Evolutionary conservation across 129 eudicot species (phyloP), one percentile per base, ranked within the genome.

Genomic region (Logfia minima): DNA sequence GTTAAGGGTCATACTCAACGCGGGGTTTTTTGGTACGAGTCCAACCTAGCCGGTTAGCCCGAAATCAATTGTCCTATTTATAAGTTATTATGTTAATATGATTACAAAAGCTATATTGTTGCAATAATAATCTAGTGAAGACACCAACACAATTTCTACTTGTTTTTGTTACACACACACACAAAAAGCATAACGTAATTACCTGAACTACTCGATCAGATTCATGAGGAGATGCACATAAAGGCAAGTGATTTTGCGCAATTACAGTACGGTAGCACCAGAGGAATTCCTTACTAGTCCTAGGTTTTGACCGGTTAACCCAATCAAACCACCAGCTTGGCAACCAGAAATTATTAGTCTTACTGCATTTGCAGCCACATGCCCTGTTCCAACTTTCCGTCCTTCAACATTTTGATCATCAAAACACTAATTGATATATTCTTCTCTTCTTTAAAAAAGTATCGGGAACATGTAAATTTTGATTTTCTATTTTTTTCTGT

Each of bases 171-270:
- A 53, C 56, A 58, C 68, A 60, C 10, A 69, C 29, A 71, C 23
- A 41, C 51, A 58, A 9, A 24, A 10, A 62, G 28, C 32, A 62
- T 11, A 28, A 13, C 39, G 14, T 58, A 67, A 43, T 6, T 68
- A 94, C 99, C 99, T 94, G 99, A 23, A 94, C 94, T 39, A 94
- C 96, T 75, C 99, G 92, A 82, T 94, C 99, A 70, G 97, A 91
- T 73, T 94, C 99, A 80, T 89, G 93, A 53, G 96, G 92, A 87
- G 99, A 94, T 70, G 99, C 99, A 80, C 97, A 94, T 52, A 87
- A 85, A 52, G 97, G 99, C 77, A 94, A 78, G 82, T 91, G 99
- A 84, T 91, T 89, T 81, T 86, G 96, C 77, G 92, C 92, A 84
- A 91, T 93, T 71, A 94, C 89, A 9, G 96, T 84, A 56, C 93